A percentile compares a stretch with the other conserved stretches of the same genome.
Evolutionary conservation across 169 alveolate genomes (phyloP).

Genomic region (Cryptosporidium parvum): DNA sequence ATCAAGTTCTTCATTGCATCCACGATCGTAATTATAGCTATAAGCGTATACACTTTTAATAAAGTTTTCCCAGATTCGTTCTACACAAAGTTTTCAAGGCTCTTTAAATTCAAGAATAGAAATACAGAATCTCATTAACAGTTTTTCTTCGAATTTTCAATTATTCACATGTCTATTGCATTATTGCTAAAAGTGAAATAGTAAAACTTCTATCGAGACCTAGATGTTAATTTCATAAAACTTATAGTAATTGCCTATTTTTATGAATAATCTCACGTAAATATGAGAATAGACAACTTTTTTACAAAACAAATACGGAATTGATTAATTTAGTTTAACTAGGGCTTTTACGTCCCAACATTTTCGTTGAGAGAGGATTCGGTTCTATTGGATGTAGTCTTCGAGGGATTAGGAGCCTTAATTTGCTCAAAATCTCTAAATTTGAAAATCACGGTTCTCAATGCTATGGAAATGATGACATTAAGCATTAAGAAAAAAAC

Average conservation of each 20-base stretch:
- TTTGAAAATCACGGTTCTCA: constrained; percentile 1
- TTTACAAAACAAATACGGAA: too few species aligned
- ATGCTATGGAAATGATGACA: background rate
- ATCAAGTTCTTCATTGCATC: constrained; percentile 50
- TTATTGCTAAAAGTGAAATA: too few species aligned
- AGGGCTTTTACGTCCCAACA: background rate
- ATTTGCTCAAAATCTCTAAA: background rate
- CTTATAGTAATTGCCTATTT: background rate
- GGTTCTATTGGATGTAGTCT: background rate
- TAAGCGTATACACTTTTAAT: constrained; percentile 49
- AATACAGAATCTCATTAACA: background rate
- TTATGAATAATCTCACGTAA: background rate
- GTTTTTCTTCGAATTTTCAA: background rate
- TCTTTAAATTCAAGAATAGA: background rate
- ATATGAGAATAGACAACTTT: too few species aligned
- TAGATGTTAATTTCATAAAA: background rate
- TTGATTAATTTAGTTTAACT: background rate
- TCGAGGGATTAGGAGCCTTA: background rate
- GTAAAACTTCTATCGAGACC: too few species aligned
- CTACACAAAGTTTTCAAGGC: background rate
- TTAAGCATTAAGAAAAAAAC: constrained; percentile 26
- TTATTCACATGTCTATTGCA: background rate
- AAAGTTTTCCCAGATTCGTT: constrained; percentile 19
- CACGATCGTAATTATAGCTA: constrained; percentile 43
- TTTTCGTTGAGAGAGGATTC: background rate